Evolutionary conservation across 129 eudicot species (phyloP), one percentile per base, ranked within the genome.

Genomic region (Artemisia tridentata): DNA sequence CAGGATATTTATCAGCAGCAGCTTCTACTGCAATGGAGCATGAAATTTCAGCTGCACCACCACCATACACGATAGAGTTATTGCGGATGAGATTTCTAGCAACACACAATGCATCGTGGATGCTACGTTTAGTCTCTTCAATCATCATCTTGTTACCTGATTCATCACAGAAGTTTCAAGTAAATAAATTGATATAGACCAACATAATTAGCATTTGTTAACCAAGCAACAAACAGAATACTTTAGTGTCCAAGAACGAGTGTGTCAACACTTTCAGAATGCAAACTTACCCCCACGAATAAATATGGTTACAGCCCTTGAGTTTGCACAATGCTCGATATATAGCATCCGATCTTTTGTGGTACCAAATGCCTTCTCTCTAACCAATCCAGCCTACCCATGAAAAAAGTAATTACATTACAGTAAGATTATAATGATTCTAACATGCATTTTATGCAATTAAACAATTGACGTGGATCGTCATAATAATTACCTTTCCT

Each of bases 101-200:
- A 54, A 95, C 99, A 71, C 99, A 95, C 18, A 95, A 72, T 7
- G 99, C 99, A 84, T 95, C 99, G 73, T 95, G 99, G 61, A 95
- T 78, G 76, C 99, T 95, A 13, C 99, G 88, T 63, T 95, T 95
- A 20, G 99, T 90, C 86, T 95, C 99, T 79, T 95, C 99, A 52
- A 95, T 84, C 88, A 95, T 88, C 99, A 95, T 95, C 84, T 95
- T 95, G 91, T 95, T 95, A 81, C 97, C 99, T 91, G 68, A 70
- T 50, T 43, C 69, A 78, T 53, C 60, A 65, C 9, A 65, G 56
- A 17, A 43, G 46, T 12, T 38, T 1, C 38, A 54, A n/a, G 3
- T 21, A 18, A 27, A 14, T 67, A 31, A 3, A 61, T n/a, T 29
- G 34, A 29, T 29, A 29, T 3, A 29, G 34, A 29, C 5, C 6